Evolutionary conservation across 2,329 filamentous ascomycete genomes (phyloP), one percentile per base, ranked within the genome.

Genomic region (Cladophialophora chaetospira): DNA sequence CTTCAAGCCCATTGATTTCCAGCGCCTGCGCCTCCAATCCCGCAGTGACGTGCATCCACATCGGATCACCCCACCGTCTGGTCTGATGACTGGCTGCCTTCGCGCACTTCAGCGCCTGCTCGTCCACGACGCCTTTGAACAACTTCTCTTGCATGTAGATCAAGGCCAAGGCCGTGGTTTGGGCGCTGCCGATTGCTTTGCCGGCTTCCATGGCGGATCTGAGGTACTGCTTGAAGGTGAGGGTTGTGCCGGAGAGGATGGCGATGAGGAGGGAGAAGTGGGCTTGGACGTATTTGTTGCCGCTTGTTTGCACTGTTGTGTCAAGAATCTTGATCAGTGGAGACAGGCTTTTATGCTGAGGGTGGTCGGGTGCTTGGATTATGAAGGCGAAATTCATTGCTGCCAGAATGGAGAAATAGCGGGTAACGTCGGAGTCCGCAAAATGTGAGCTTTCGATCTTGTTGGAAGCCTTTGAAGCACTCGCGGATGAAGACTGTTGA

Each of bases 101-200:
- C 3, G 88, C 87, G 67, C 87, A 89, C 73, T 91, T 91, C 57
- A 89, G 79, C 0, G 88, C 87, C 70, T 92, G 88, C 57, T 88
- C 87, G 47, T 91, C 91, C 3, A 95, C 84, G 11, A 92, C 87
- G 57, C 88, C 88, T 43, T 87, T 86, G 71, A 92, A 97, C 67
- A 96, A 88, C 49, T 86, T 83, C 67, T 82, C 85, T 50, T 88
- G 88, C 88, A 97, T 95, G 63, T 94, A 86, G 64, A 86, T 91
- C 57, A 97, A 82, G 4, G 88, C 86, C 62, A 97, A 88, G 45
- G 87, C 87, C n/a, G 91, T 81, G 52, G 92, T 87, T 63, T 95
- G 88, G 26, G 84, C 84, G 69, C 96, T 96, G 53, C 80, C 79
- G 6, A 88, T 85, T 5, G 78, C 77, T 62, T 87, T 87, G 10